Evolutionary conservation across 1,284 basidiomycete species (phyloP).

Genomic region (Ustilago crameri): DNA sequence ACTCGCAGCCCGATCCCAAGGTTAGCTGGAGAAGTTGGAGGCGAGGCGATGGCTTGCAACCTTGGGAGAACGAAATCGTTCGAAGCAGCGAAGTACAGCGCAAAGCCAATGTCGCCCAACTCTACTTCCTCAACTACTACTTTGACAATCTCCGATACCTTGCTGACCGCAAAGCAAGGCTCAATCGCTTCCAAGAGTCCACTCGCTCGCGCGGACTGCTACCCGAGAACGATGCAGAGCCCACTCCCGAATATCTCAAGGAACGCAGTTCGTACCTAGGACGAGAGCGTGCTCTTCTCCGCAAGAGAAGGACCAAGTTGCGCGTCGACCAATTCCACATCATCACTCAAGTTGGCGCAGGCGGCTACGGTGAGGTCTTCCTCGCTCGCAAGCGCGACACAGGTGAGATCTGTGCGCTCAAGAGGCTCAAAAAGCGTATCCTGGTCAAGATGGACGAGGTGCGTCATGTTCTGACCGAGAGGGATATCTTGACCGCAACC

Average conservation of each 20-base stretch:
- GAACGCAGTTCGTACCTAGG: constrained; percentile 59
- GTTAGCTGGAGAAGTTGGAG: constrained; percentile 60
- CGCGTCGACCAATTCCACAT: constrained; percentile 67
- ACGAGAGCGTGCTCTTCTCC: constrained; percentile 62
- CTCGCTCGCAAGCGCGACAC: constrained; percentile 66
- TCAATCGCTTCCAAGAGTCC: constrained; percentile 79
- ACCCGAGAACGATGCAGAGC: constrained; percentile 77
- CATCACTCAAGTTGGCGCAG: constrained; percentile 67
- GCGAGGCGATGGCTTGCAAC: constrained; percentile 58
- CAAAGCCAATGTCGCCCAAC: constrained; percentile 67
- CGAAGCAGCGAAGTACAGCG: constrained; percentile 61
- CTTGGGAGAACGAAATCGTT: constrained; percentile 63
- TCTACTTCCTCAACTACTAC: constrained; percentile 68
- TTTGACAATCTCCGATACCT: constrained; percentile 66
- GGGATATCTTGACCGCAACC: constrained; percentile 67
- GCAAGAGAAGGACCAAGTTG: constrained; percentile 64
- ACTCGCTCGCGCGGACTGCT: constrained; percentile 47
- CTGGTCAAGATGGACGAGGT: constrained; percentile 68
- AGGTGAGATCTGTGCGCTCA: constrained; percentile 67
- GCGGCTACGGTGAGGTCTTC: constrained; percentile 68
- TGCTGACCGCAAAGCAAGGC: constrained; percentile 59
- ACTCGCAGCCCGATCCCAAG: constrained; percentile 52
- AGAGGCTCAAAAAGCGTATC: constrained; percentile 65
- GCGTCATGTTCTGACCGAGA: constrained; percentile 66
- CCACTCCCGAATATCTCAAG: constrained; percentile 73